Base-by-base conservation (phyloP, 2,329 filamentous ascomycete genomes). In the Colletotrichum sp. region DNA sequence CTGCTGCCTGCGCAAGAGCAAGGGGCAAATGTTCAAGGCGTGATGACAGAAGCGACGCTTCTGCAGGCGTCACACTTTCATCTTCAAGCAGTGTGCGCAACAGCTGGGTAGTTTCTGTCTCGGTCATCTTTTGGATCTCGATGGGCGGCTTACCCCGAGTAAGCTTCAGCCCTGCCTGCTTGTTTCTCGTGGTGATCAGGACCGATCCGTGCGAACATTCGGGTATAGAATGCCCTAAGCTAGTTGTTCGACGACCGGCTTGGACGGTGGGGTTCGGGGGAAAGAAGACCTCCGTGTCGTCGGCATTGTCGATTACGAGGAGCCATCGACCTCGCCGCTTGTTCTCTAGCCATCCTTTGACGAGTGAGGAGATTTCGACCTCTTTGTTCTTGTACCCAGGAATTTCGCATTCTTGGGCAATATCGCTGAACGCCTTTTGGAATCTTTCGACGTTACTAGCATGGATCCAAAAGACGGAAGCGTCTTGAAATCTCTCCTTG, bases 171-270 rank as follows among this genome's bases (percentile, higher is more conserved):
- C 81, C 84, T 0, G 78, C 79, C 16, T 85, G 78, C 68, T 83
- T 83, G 26, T 85, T 84, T 32, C 83, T 80, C 0, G 84, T 85
- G 0, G 84, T 86, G 8, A 84, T 57, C 0, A 87, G 79, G 13
- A 84, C 52, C 0, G 79, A 77, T 4, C 84, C 84, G 0, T 85
- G 80, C 0, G 74, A 2, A 12, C 80, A 84, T 3, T 83, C 78
- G 0, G 84, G 83, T n/a, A 86, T 78, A 76, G 49, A 80, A 4
- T 34, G 71, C 7, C 60, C 79, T 5, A 84, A 1, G 52, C 9
- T 78, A 60, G 3, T 70, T 30, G 5, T 7, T 8, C 24, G 5
- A n/a, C n/a, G 6, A 8, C 6, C 44, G 6, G n/a, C n/a, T 49
- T 49, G 6, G 3, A 4, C 10, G 3, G 2, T 49, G 13, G 0